Evolutionary conservation across 441 rosid species (phyloP).

Genomic region (Pelargonium cotyledonis): DNA sequence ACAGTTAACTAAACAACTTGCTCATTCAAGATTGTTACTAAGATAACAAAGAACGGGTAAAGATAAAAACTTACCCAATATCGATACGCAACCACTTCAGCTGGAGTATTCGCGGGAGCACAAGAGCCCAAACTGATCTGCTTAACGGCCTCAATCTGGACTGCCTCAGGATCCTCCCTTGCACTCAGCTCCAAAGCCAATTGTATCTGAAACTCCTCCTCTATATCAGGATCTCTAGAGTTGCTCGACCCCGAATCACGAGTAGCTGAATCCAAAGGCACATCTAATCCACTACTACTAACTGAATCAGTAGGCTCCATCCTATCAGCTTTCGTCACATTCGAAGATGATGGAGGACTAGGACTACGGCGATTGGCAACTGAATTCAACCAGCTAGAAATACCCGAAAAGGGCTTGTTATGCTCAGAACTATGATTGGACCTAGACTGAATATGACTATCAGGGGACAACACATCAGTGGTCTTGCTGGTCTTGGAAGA

Average conservation of each 20-base stretch:
- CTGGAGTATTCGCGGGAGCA: constrained; percentile 80
- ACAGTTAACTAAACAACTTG: not conserved
- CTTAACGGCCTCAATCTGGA: constrained; percentile 94
- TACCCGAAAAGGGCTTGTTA: constrained; percentile 60
- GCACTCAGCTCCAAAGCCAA: constrained; percentile 91
- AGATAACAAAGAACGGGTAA: constrained; percentile 5
- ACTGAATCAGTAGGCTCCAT: constrained; percentile 42
- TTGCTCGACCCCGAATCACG: constrained; percentile 47
- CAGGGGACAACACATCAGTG: constrained; percentile 33
- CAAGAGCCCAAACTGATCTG: constrained; percentile 81
- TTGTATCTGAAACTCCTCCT: constrained; percentile 93
- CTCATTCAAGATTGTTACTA: not conserved
- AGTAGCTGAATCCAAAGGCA: constrained; percentile 39
- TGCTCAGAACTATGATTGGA: constrained; percentile 39
- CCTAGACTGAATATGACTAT: constrained; percentile 30
- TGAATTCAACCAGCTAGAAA: constrained; percentile 79
- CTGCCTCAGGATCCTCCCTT: constrained; percentile 92
- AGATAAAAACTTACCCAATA: constrained; percentile 65
- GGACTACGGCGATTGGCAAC: constrained; percentile 44
- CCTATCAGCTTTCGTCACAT: constrained; percentile 37
- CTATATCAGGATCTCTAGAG: constrained; percentile 71
- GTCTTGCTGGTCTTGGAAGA: constrained; percentile 51
- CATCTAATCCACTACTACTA: constrained; percentile 34
- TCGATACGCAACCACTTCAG: constrained; percentile 84
- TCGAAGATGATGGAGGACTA: constrained; percentile 64